Evolutionary conservation across 2,329 filamentous ascomycete species (phyloP), one percentile per base, ranked within the genome.

Genomic region (Paracoccidioides brasiliensis): DNA sequence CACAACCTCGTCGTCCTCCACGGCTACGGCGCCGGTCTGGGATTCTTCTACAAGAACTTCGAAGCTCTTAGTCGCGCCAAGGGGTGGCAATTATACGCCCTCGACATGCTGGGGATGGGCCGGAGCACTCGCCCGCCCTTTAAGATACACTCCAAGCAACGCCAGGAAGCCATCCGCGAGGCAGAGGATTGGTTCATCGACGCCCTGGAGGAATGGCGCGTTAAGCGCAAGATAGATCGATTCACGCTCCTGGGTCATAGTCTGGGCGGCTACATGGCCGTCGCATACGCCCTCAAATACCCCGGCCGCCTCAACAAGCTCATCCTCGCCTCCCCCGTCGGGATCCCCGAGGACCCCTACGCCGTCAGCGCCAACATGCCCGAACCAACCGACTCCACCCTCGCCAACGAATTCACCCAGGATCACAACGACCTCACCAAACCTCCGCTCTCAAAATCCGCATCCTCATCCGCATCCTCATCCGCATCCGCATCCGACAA

Each of bases 31-130:
- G 93, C 93, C 2, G 93, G 93, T 0, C 78, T 98, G 0, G 93
- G 91, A 28, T 97, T 98, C 73, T 98, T 95, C 77, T 98, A 96
- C 78, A 91, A 93, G 73, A 98, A 98, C 69, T 95, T 95, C 58
- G 93, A 98, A 70, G 83, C 85, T 5, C 74, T 98, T 38, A 90
- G 85, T 48, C 83, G 90, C 15, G 74, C 83, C 0, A 76, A 79
- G 33, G 90, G 90, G 33, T 94, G 93, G 83, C 90, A 88, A 65
- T 74, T 98, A 15, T 97, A 93, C 67, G 89, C 91, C 0, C 76
- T 98, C n/a, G 91, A 98, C 66, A 82, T 97, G 78, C 78, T 96
- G 14, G 91, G 91, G 57, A 96, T 96, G 88, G 91, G 91, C 57
- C 85, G 94, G 65, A 94, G 88, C 56, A 85, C 82, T 32, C 79